Conservation (phyloP, 345 rosid genomes). For the Gossypium ekmanianum region DNA sequence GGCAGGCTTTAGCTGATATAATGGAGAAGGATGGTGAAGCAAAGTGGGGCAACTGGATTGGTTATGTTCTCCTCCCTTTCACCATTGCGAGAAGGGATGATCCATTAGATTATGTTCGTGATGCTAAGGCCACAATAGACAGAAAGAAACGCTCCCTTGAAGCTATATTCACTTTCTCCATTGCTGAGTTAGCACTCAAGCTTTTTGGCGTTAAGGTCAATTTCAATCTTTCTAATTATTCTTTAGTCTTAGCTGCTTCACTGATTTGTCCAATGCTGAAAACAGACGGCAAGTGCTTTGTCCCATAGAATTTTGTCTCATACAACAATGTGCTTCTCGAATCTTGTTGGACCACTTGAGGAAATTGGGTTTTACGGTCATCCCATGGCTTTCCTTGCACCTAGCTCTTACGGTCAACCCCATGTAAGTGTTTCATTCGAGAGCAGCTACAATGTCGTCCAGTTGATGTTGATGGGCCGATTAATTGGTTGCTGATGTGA, state of each 20-base stretch:
- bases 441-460: background rate
- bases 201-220: conserved; percentile 39
- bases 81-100: conserved; percentile 34
- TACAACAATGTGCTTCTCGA: conserved; percentile 58
- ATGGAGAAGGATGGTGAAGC: conserved; percentile 46
- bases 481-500: background rate
- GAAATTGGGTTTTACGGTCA: conserved; percentile 64
- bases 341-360: conserved; percentile 53
- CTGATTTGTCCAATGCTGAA: background rate
- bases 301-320: conserved; percentile 34
- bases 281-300: conserved; percentile 35
- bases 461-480: background rate
- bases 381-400: conserved; percentile 56
- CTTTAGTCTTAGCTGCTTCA: background rate
- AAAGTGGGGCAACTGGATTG: conserved; percentile 58
- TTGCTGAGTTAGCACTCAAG: conserved; percentile 31
- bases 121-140: conserved; percentile 46
- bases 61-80: conserved; percentile 49
- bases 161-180: conserved; percentile 40
- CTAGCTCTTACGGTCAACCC: conserved; percentile 63
- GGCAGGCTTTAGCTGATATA: conserved; percentile 50
- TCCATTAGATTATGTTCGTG: conserved; percentile 47
- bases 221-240: background rate
- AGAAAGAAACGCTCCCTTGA: conserved; percentile 57
- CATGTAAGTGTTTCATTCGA: conserved; percentile 31